Conservation (phyloP, 1,284 basidiomycete species). For the Meira miltonrushii region DNA sequence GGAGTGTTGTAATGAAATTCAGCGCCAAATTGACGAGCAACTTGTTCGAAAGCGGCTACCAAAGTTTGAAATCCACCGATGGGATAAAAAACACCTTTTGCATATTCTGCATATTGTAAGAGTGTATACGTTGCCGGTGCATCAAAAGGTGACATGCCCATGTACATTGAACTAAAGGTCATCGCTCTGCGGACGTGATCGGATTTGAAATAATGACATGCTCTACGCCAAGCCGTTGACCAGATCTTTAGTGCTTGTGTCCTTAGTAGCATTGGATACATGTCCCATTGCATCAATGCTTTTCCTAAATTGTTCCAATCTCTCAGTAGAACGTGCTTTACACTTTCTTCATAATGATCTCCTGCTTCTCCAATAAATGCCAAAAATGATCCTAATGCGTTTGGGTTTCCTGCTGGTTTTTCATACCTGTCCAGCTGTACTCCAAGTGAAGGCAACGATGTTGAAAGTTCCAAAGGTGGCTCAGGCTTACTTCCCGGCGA, state of each 20-base stretch:
- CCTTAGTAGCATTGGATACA: constrained; percentile 53
- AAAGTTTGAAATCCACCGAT: constrained; percentile 58
- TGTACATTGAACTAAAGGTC: constrained; percentile 19
- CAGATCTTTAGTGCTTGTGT: constrained; percentile 38
- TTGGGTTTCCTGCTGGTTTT: constrained; percentile 55
- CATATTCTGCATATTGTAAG: constrained; percentile 59
- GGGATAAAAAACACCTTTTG: constrained; percentile 58
- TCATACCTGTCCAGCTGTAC: constrained; percentile 57
- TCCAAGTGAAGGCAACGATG: constrained; percentile 45
- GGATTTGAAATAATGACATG: constrained; percentile 56
- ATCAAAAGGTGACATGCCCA: constrained; percentile 57
- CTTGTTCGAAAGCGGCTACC: constrained; percentile 55
- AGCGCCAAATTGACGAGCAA: constrained; percentile 55
- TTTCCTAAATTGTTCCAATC: constrained; percentile 56
- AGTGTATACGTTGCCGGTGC: constrained; percentile 59
- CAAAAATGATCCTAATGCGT: constrained; percentile 47
- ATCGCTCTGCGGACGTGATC: constrained; percentile 52
- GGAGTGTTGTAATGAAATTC: constrained; percentile 54
- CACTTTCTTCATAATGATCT: constrained; percentile 55
- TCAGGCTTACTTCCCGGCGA: neutral
- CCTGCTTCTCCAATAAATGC: constrained; percentile 54
- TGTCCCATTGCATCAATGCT: constrained; percentile 44
- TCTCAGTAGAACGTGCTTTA: constrained; percentile 55
- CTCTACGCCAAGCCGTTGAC: constrained; percentile 49
- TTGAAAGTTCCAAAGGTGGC: neutral